Evolutionary conservation across 2,329 filamentous ascomycete genomes (phyloP).

Genomic region (Tolypocladium amazonense): DNA sequence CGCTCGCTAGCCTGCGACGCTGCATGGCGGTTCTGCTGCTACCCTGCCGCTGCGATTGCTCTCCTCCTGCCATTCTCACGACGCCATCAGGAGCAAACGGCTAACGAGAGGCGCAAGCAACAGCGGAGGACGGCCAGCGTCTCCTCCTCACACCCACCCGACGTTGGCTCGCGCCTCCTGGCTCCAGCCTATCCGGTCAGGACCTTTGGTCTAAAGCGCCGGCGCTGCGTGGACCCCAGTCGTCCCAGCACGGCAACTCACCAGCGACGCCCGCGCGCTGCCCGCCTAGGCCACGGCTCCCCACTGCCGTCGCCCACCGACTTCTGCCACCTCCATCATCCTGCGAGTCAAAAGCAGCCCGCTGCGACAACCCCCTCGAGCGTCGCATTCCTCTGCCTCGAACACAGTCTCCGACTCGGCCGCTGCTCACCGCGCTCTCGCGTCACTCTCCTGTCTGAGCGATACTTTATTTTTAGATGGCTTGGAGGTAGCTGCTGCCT

Average conservation of each 20-base stretch:
- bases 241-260: neutral
- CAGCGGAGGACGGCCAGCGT: neutral
- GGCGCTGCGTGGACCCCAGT: constrained; percentile 8
- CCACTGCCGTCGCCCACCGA: neutral
- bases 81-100: neutral
- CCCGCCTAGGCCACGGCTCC: neutral
- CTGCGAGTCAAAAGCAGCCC: neutral
- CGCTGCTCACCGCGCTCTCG: neutral
- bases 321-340: neutral
- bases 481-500: constrained; percentile 8
- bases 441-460: neutral
- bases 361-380: neutral
- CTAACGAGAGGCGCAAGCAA: neutral
- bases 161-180: neutral
- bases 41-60: neutral
- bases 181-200: neutral
- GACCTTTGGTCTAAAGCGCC: neutral
- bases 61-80: neutral
- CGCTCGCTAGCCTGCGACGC: neutral
- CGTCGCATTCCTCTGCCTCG: constrained; percentile 1
- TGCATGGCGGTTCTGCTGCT: neutral
- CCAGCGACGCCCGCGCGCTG: neutral
- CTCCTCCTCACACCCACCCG: neutral
- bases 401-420: neutral
- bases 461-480: constrained; percentile 9